These are phyloP conservation scores for Podosphaera leucotricha DNA, from an alignment of 2,329 filamentous ascomycete species.

Conservation along the genomic window DNA sequence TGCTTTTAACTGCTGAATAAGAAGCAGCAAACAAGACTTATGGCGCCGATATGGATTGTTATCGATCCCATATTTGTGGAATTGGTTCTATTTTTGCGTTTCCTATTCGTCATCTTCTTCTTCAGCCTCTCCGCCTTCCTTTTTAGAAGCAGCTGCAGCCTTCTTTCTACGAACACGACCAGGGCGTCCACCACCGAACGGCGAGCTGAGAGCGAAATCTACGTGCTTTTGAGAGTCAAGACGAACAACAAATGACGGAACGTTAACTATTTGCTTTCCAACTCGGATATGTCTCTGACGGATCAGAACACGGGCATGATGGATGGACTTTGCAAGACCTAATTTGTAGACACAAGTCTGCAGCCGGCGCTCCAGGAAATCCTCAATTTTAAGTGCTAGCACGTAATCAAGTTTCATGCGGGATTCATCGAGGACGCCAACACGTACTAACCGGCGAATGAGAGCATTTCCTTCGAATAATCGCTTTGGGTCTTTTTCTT, in stretches of 20 bases:
- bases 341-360: constrained; percentile 99
- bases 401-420: constrained; percentile 99
- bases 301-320: constrained; percentile 99
- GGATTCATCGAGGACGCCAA: constrained; percentile 98
- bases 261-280: constrained; percentile 99
- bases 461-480: constrained; percentile 99
- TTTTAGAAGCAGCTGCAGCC: constrained; percentile 83
- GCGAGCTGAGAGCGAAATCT: constrained; percentile 92
- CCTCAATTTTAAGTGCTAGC: constrained; percentile 94
- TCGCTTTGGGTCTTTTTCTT: constrained; percentile 99
- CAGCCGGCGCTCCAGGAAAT: constrained; percentile 99
- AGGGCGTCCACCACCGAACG: constrained; percentile 89
- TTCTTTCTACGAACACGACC: constrained; percentile 99
- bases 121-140: constrained; percentile 56
- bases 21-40: no score
- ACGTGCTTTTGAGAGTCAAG: constrained; percentile 99
- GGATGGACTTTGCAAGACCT: constrained; percentile 98
- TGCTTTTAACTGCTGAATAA: no score
- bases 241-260: constrained; percentile 97
- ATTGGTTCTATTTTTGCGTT: background rate
- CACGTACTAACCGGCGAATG: constrained; percentile 98
- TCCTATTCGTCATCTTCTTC: constrained; percentile 37
- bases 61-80: background rate
- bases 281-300: constrained; percentile 99
- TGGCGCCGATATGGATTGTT: background rate